Evolutionary conservation across 257 asterid genomes (phyloP), one percentile per base, ranked within the genome.

Genomic region (Solanum peruvianum): DNA sequence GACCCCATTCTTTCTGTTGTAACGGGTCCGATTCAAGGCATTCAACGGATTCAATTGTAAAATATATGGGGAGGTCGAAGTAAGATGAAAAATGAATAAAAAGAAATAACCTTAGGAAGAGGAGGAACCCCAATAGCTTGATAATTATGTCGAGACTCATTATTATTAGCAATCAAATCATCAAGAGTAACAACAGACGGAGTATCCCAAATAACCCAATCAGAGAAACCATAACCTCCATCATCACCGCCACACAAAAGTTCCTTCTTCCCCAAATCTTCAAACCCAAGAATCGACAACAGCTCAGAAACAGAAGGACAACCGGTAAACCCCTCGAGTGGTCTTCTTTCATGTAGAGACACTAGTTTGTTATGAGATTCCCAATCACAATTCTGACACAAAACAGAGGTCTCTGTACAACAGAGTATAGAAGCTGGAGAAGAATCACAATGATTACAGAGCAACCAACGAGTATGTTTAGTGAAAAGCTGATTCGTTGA

Each of bases 371-470:
- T 82, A 88, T 97, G 99, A 5, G 84, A 84, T 85, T 97, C 99
- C 99, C 99, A 96, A 56, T 97, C 99, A 89, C 99, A 97, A 85
- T 95, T 96, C 94, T 96, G 98, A 86, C 99, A 97, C 29, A 93
- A 92, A 58, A 97, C 96, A 7, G 88, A 89, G 37, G 90, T 87
- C 72, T 97, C 95, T 6, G 98, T 90, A 77, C 90, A 86, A 87
- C 99, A 97, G 85, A 93, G 94, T 45, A 97, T 97, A 5, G 99
- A 92, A 7, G 95, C 94, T 3, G 99, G 97, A 42, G 95, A 89
- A 7, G 97, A 90, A 47, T 88, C 85, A 88, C 99, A 97, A 3
- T 92, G 49, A 88, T 97, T 92, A 90, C 99, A 97, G 56, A 97
- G 98, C 16, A 97, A 92, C 82, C 93, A 94, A 2, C 99, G 97